Percentiles rank a stretch among this genome's conserved stretches.
These are phyloP conservation scores for Colletotrichum incanum DNA, from an alignment of 2,329 filamentous ascomycete species.

Conservation along the genomic window DNA sequence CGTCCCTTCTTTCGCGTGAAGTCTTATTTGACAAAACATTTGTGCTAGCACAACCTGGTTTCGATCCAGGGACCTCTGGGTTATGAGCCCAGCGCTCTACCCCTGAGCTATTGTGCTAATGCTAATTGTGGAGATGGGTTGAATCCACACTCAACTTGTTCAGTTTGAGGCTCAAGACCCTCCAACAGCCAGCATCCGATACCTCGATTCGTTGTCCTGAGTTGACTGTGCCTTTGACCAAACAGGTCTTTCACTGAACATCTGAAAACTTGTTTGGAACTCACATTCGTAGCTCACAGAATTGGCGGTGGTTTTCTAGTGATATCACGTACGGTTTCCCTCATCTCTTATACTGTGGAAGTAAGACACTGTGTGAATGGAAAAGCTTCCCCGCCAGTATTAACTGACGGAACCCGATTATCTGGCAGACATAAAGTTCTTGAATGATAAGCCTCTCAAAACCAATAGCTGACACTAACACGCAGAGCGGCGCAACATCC, in stretches of 20 bases:
- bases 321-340: neutral
- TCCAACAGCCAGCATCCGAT: no score
- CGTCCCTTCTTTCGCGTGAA: no score
- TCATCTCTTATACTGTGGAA: neutral
- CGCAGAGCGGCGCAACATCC: no score
- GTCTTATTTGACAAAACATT: neutral
- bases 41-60: neutral
- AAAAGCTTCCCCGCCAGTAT: no score
- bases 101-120: constrained; percentile 28
- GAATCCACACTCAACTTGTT: rapidly evolving
- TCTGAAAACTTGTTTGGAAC: no score
- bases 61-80: constrained; percentile 42
- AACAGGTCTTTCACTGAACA: neutral
- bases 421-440: no score
- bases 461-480: no score
- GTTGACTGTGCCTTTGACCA: neutral
- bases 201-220: neutral
- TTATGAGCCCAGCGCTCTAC: constrained; percentile 43
- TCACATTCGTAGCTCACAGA: neutral
- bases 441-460: no score
- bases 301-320: neutral
- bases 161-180: neutral
- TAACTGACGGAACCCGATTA: no score
- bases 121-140: neutral
- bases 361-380: constrained; percentile 36